phyloP scores from a whole-genome alignment of 2,329 filamentous ascomycete genomes.

The Epicoccum nigrum region DNA sequence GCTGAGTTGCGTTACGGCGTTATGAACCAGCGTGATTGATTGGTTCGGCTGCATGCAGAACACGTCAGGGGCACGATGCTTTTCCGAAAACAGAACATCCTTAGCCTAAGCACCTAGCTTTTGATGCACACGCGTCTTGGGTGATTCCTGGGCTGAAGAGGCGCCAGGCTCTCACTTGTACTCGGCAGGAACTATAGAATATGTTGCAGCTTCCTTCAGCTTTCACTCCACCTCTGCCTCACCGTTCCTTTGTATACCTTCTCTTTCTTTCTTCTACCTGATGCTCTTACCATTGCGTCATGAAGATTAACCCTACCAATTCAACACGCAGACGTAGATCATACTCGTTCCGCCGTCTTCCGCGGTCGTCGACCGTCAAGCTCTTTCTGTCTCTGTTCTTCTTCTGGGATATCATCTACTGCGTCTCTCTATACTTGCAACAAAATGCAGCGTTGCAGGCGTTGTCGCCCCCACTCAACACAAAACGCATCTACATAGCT shows the following conservation, averaged over 20 bases:
- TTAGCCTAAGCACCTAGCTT: constrained; percentile 5
- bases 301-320: constrained; percentile 6
- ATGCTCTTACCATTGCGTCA: constrained; percentile 1
- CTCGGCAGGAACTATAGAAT: neutral
- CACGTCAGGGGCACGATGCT: constrained; percentile 7
- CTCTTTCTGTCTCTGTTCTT: constrained; percentile 28
- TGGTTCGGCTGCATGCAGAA: neutral
- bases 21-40: neutral
- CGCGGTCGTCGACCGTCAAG: constrained; percentile 25
- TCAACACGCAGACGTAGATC: constrained; percentile 25
- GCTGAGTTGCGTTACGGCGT: neutral
- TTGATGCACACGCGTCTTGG: constrained; percentile 3
- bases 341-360: constrained; percentile 26
- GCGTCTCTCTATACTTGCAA: constrained; percentile 23
- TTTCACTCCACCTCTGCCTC: neutral
- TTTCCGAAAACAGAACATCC: neutral
- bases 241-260: constrained; percentile 3
- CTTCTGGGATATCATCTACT: constrained; percentile 30
- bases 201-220: constrained; percentile 6
- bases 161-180: neutral
- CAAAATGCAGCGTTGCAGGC: constrained; percentile 22
- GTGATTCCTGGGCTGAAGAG: constrained; percentile 1
- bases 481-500: constrained; percentile 66
- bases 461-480: constrained; percentile 24
- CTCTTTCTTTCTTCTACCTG: neutral